Conservation (phyloP, 2,329 filamentous ascomycete species). For the Catunica adiposa region DNA sequence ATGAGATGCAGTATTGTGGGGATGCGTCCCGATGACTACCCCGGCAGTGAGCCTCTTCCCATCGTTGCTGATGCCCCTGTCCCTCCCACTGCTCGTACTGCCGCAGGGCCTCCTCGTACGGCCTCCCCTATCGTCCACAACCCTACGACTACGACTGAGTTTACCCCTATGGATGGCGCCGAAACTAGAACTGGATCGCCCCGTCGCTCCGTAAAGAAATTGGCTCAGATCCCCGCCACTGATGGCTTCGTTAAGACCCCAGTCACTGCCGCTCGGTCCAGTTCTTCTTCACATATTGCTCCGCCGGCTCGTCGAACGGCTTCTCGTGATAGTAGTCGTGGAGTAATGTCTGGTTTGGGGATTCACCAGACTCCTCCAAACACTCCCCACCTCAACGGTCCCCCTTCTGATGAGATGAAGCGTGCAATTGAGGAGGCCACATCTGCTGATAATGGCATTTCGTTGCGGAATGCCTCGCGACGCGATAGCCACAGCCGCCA, state of each 20-base stretch:
- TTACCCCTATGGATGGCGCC: constrained; percentile 1
- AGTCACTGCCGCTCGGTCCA: constrained; percentile 11
- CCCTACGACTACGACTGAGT: not conserved
- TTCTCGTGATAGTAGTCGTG: constrained; percentile 9
- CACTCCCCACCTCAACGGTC: constrained; percentile 2
- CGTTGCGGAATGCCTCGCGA: not conserved
- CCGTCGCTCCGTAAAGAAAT: constrained; percentile 3
- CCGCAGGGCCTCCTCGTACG: not conserved
- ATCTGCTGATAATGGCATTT: not conserved
- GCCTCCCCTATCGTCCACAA: constrained; percentile 10
- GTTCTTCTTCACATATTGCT: not conserved
- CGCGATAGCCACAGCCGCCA: not conserved
- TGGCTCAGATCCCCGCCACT: not conserved
- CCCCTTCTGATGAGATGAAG: constrained; percentile 5
- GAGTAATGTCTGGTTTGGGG: constrained; percentile 3
- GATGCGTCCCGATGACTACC: constrained; percentile 55
- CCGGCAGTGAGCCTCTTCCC: constrained; percentile 2
- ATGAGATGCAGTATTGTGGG: constrained; percentile 64
- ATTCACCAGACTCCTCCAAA: not conserved
- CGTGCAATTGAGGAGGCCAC: constrained; percentile 9
- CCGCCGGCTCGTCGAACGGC: not conserved
- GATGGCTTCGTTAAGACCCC: constrained; percentile 12
- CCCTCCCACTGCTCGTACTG: constrained; percentile 4
- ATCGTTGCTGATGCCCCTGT: not conserved
- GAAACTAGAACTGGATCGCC: constrained; percentile 1